Conservation (phyloP, 305 asterid genomes). For the Striga hermonthica region DNA sequence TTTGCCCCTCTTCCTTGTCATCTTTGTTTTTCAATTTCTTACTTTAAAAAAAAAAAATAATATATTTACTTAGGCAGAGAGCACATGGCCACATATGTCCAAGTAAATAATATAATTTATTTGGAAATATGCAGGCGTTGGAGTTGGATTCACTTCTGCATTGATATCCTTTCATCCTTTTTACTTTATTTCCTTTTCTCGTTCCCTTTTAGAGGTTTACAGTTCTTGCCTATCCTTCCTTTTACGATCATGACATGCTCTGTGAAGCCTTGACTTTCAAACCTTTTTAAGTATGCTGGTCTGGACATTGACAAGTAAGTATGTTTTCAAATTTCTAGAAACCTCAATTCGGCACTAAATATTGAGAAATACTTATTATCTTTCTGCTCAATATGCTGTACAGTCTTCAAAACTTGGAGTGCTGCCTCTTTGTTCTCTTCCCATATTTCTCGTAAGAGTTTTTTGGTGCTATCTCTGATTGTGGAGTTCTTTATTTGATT, state of each 20-base stretch:
- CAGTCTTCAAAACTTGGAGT: slow-evolving; percentile 99
- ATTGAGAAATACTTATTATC: slow-evolving; percentile 28
- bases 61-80: not conserved
- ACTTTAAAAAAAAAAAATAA: not conserved
- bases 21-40: not conserved
- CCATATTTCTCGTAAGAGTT: slow-evolving; percentile 96
- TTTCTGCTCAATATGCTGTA: slow-evolving; percentile 26
- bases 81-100: not conserved
- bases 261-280: slow-evolving; percentile 58
- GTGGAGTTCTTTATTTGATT: slow-evolving; percentile 24
- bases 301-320: slow-evolving; percentile 94
- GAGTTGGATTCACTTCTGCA: slow-evolving; percentile 97
- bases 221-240: slow-evolving; percentile 26
- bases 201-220: not conserved
- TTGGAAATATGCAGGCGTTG: slow-evolving; percentile 72
- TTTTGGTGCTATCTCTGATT: slow-evolving; percentile 30
- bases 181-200: not conserved
- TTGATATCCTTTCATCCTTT: slow-evolving; percentile 75
- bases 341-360: slow-evolving; percentile 22
- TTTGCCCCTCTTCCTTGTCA: slow-evolving; percentile 2
- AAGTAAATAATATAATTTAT: slow-evolving; percentile 29
- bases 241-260: slow-evolving; percentile 33
- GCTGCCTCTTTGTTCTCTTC: slow-evolving; percentile 96
- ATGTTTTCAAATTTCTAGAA: slow-evolving; percentile 20
- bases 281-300: slow-evolving; percentile 99